Evolutionary conservation across 2,329 filamentous ascomycete species (phyloP), one percentile per base, ranked within the genome.

Genomic region (Curvularia verruculosa): DNA sequence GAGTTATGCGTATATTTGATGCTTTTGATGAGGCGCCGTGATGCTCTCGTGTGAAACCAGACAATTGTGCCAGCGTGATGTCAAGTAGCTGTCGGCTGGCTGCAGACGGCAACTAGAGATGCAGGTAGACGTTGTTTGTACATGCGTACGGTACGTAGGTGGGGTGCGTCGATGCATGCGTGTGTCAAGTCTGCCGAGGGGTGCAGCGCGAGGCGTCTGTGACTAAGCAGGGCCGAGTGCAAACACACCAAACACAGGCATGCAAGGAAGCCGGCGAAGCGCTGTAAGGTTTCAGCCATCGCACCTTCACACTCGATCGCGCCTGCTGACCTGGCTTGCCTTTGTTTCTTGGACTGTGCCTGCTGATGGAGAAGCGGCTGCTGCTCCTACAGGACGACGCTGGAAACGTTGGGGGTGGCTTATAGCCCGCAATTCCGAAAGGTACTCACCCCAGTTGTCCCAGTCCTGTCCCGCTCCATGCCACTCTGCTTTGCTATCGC

Each of bases 341-440:
- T 58, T 56, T 23, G 41, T 48, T 48, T 45, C 55, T 61, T 64
- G 65, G 64, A 68, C 57, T 61, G 63, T 57, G 60, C 61, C 63
- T 67, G 70, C 69, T 66, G 59, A 75, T 75, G 73, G 73, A 74
- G 72, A 72, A 54, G 69, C 61, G 50, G 67, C 69, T 64, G 67
- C 63, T 66, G 61, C 54, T 66, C 61, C 56, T 58, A 66, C 64
- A 70, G 64, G 67, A 74, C 69, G 70, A 74, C 69, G 70, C 63
- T 64, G 72, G 65, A 68, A 62, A 62, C 61, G 72, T 66, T 64
- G 71, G 68, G 61, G 69, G 70, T 66, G 70, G 72, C 61, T 64
- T 63, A 60, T 60, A 62, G 66, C 64, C 63, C 61, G 64, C 60
- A 64, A 63, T 57, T 57, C 54, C 54, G 54, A 57, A 57, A 57